Evolutionary conservation across 2,329 filamentous ascomycete genomes (phyloP).

Genomic region (Lasiodiplodia hormozganensis): DNA sequence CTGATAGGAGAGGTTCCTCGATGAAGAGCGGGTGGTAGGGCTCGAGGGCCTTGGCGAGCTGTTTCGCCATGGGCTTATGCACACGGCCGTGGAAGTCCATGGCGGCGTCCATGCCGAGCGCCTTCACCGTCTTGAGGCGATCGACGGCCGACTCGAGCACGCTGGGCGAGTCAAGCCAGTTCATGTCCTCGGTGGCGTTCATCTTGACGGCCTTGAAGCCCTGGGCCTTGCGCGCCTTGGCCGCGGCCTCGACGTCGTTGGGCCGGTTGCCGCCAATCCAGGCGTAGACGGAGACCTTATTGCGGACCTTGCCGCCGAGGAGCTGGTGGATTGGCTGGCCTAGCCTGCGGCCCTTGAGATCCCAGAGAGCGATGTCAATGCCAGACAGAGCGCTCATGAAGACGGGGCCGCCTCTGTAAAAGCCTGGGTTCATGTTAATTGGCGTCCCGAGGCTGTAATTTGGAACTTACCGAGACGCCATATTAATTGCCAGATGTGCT

Average conservation of each 20-base stretch:
- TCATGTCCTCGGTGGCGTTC: slow-evolving; percentile 79
- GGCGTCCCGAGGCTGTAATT: slow-evolving; percentile 37
- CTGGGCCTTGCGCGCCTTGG: slow-evolving; percentile 64
- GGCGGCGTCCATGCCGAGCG: slow-evolving; percentile 73
- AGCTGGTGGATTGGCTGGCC: slow-evolving; percentile 75
- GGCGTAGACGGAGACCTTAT: slow-evolving; percentile 74
- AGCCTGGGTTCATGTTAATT: slow-evolving; percentile 52
- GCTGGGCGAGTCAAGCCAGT: slow-evolving; percentile 76
- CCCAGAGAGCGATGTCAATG: slow-evolving; percentile 82
- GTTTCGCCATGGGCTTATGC: slow-evolving; percentile 82
- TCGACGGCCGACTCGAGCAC: slow-evolving; percentile 69
- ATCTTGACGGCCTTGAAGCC: slow-evolving; percentile 76
- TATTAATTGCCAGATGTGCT: slow-evolving; percentile 79
- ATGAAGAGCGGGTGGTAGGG: slow-evolving; percentile 76
- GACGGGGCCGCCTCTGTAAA: slow-evolving; percentile 80
- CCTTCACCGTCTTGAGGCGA: slow-evolving; percentile 72
- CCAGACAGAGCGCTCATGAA: slow-evolving; percentile 81
- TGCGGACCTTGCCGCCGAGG: slow-evolving; percentile 75
- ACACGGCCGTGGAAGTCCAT: slow-evolving; percentile 81
- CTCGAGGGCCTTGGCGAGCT: slow-evolving; percentile 71
- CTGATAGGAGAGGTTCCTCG: slow-evolving; percentile 74
- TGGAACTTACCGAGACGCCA: slow-evolving; percentile 57
- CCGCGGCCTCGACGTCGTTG: slow-evolving; percentile 68
- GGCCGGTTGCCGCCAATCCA: slow-evolving; percentile 82
- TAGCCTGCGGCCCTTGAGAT: slow-evolving; percentile 71